Base-by-base conservation (phyloP, 83 land plant species). In the Picea engelmannii region DNA sequence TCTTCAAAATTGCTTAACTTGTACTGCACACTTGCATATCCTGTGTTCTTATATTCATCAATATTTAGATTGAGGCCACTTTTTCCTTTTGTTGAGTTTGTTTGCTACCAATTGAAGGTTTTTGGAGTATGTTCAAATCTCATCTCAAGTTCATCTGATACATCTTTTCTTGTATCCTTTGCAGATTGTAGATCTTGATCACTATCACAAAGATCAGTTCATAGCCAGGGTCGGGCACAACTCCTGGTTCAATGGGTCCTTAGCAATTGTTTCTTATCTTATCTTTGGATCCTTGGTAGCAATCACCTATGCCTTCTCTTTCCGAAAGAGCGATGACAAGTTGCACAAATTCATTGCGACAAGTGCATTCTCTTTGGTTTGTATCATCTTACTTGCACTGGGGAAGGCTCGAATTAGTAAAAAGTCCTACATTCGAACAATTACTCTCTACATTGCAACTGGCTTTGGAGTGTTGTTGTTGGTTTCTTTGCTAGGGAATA, bases 281-380 rank as follows among this genome's bases (percentile, higher is more conserved):
- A 15, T 92, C 3, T 86, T 89, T 80, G 96, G 96, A 2, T 62
- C 84, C 6, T n/a, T 93, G 6, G 90, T 92, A 61, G 89, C 89
- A 15, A 78, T 90, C 0, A 82, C 84, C 20, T 93, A 93, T 76
- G 94, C 86, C 64, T 88, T 91, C 84, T 84, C 96, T 60, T 93
- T 89, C 49, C 68, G 63, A 18, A 63, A 81, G 66, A 86, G 84
- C 31, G 89, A 88, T 62, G 64, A 91, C 77, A 84, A 23, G 13
- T 82, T 90, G 4, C 82, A 90, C 87, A 91, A 91, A 83, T 83
- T 83, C 66, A 47, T 84, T 3, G 89, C 80, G 4, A 84, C 87
- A 64, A 79, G 84, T n/a, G 85, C 73, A 20, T 85, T 84, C 47
- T 82, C 93, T 75, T 65, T 91, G 42, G 2, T 84, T 62, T 88